Evolutionary conservation across 257 asterid genomes (phyloP).

Genomic region (Cruciata laevipes): DNA sequence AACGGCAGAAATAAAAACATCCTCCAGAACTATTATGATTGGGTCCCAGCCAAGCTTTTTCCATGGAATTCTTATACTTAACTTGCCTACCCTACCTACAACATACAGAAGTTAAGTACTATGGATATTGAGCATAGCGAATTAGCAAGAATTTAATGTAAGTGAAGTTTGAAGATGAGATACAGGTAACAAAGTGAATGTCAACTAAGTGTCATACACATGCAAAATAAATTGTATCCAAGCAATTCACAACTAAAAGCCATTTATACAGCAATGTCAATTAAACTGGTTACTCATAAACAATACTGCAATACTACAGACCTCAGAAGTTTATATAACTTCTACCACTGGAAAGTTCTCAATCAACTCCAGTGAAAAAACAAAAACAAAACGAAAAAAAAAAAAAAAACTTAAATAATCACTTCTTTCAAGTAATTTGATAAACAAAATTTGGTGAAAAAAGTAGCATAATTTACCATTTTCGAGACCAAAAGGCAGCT

Average conservation of each 20-base stretch:
- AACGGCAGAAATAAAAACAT: conserved; percentile 61
- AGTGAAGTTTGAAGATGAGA: background rate
- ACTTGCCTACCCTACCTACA: conserved; percentile 81
- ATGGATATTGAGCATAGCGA: background rate
- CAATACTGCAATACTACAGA: background rate
- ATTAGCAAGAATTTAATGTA: background rate
- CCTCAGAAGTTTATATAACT: background rate
- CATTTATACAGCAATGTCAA: background rate
- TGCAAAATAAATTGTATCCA: background rate
- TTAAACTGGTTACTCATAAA: background rate
- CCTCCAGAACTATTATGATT: conserved; percentile 74
- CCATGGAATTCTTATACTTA: conserved; percentile 96
- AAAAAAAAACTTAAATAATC: background rate
- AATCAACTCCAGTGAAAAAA: background rate
- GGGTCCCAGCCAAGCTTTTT: conserved; percentile 99
- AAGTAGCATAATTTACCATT: conserved; percentile 38
- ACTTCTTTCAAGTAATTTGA: background rate
- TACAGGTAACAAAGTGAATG: background rate
- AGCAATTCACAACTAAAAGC: background rate
- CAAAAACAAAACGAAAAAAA: too few species aligned
- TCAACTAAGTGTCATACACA: background rate
- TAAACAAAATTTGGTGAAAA: background rate
- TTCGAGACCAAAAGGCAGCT: conserved; percentile 75
- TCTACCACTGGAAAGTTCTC: background rate
- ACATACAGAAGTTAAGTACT: conserved; percentile 7